Base-by-base conservation (phyloP, 768 basidiomycete genomes). In the Leccinum imitatum region DNA sequence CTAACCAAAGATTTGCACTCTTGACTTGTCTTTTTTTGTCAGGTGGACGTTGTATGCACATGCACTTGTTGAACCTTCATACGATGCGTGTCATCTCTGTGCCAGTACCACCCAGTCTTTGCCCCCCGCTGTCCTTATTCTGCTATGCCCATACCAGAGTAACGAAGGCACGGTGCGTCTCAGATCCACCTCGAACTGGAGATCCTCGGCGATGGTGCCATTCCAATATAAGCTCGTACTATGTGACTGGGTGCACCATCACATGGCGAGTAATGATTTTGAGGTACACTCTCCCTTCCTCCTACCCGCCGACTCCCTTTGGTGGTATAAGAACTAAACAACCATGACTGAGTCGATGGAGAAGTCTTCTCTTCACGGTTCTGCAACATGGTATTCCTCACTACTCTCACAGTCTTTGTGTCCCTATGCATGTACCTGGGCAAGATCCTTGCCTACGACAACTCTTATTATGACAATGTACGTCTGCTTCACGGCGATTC, bases 391-490 rank as follows among this genome's bases (percentile, higher is more conserved):
- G 51, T 52, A 39, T 54, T 58, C 46, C 30, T 62, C 14, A 11
- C 50, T 15, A 8, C 30, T 25, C 15, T 65, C n/a, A 27, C 46
- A 10, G 37, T 59, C 39, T 54, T 61, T 37, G 17, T 55, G 30
- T 53, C 44, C 19, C 33, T 30, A n/a, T 58, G 57, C 48, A 25
- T 61, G 7, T 60, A 59, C 60, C 35, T 67, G 21, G 60, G 61
- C 23, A 50, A 58, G n/a, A 71, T 67, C 9, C 33, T 62, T 54
- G 83, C 81, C 21, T 87, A 84, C 66, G 83, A 86, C 71, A 80
- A 80, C 64, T 76, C 76, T 61, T 78, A 85, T 53, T 84, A 77
- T 68, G 87, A 89, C 70, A 89, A 87, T 65, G 87, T 87, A 65
- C 59, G 80, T 76, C 33, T 8, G n/a, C 30, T 35, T 13, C 11